These are phyloP conservation scores for Colletotrichum sp. DNA, from an alignment of 2,329 filamentous ascomycete species.

Conservation along the genomic window DNA sequence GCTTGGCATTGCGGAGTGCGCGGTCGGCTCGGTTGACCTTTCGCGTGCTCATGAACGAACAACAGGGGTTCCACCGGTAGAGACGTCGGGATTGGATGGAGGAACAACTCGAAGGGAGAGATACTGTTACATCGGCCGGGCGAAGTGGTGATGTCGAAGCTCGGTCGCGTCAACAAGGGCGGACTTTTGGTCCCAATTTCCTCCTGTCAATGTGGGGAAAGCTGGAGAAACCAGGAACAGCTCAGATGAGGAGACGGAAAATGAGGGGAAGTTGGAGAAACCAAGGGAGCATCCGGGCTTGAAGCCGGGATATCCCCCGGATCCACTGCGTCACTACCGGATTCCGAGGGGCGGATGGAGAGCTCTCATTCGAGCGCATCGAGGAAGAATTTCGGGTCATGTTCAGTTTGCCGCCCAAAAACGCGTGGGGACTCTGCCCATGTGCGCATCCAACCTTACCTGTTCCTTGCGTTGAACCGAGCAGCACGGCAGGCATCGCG, in stretches of 20 bases:
- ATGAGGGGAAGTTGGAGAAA: slow-evolving; percentile 20
- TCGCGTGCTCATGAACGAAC: not conserved
- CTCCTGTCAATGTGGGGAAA: not conserved
- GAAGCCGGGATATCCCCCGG: slow-evolving; percentile 6
- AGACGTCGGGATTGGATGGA: not conserved
- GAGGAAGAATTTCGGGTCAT: not conserved
- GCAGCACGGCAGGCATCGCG: not conserved
- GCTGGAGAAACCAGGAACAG: not conserved
- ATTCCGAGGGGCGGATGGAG: not conserved
- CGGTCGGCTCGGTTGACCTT: slow-evolving; percentile 1
- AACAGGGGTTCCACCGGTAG: not conserved
- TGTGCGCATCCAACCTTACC: not conserved
- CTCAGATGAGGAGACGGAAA: not conserved
- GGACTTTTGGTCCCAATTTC: not conserved
- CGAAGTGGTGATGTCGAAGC: not conserved
- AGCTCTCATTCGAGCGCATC: slow-evolving; percentile 18
- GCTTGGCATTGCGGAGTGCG: not conserved
- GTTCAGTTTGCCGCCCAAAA: not conserved
- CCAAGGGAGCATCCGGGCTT: not conserved
- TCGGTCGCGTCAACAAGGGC: not conserved
- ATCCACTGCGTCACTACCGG: slow-evolving; percentile 13
- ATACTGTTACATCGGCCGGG: slow-evolving; percentile 14
- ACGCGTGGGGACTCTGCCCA: not conserved
- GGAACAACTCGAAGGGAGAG: not conserved
- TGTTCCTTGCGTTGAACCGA: not conserved